Evolutionary conservation across 345 rosid genomes (phyloP).

Genomic region (Eucalyptus microcorys): DNA sequence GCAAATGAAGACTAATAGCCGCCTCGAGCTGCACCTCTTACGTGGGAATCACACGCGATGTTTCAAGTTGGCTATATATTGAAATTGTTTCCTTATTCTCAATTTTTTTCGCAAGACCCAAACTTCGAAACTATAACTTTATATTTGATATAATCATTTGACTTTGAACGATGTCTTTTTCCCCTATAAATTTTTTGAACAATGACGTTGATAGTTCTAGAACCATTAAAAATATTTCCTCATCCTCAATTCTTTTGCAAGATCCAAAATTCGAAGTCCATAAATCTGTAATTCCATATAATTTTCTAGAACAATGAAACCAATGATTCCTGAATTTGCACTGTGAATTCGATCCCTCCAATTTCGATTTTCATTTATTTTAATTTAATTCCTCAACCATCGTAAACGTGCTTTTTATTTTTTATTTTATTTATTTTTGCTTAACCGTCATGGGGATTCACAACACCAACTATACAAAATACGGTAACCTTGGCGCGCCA

Average conservation of each 20-base stretch:
- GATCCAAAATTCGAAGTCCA: too few species aligned
- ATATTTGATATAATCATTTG: accelerated
- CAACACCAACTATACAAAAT: background rate
- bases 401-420: too few species aligned
- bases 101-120: accelerated
- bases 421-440: too few species aligned
- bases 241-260: accelerated
- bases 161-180: background rate
- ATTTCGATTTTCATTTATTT: too few species aligned
- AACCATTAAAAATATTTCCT: too few species aligned
- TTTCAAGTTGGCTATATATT: accelerated
- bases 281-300: too few species aligned
- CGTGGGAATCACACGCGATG: accelerated
- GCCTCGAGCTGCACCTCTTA: accelerated
- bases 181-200: accelerated
- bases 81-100: accelerated
- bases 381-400: accelerated
- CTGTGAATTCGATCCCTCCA: accelerated
- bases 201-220: accelerated
- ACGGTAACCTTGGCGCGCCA: background rate
- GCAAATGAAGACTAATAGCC: accelerated
- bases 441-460: background rate
- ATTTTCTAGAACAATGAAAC: too few species aligned
- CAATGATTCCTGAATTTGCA: too few species aligned
- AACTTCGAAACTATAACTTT: too few species aligned